A percentile compares a stretch with the other conserved stretches of the same genome.
Evolutionary conservation across 1,284 basidiomycete species (phyloP).

Genomic region (Melampsora americana): DNA sequence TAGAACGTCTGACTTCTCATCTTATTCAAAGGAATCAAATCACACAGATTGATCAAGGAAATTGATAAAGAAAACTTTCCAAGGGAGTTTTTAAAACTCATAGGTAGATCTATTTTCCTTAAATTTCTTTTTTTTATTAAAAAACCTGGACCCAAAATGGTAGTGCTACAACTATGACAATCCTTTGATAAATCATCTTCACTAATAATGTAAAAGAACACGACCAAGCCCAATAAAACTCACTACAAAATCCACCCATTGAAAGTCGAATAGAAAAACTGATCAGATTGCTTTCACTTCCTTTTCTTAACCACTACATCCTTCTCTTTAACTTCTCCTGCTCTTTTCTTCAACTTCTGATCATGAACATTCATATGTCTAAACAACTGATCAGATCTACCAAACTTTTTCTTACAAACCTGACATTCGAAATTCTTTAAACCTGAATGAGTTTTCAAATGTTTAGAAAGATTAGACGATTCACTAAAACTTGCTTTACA

Average conservation of each 20-base stretch:
- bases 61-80: too few relatives aligned
- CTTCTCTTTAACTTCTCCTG: not conserved
- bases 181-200: too few relatives aligned
- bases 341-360: slow-evolving; percentile 40
- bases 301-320: not conserved
- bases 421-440: slow-evolving; percentile 51
- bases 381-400: slow-evolving; percentile 51
- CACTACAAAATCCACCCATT: not conserved
- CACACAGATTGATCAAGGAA: too few relatives aligned
- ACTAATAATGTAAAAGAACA: not conserved
- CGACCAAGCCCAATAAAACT: not conserved
- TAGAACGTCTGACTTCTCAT: too few relatives aligned
- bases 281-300: not conserved
- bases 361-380: slow-evolving; percentile 52
- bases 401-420: slow-evolving; percentile 49
- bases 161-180: too few relatives aligned
- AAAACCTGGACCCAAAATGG: too few relatives aligned
- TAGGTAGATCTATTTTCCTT: too few relatives aligned
- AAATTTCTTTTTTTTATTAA: too few relatives aligned
- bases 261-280: not conserved
- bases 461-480: slow-evolving; percentile 54
- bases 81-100: too few relatives aligned
- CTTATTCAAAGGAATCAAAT: too few relatives aligned
- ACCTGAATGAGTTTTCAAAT: slow-evolving; percentile 52
- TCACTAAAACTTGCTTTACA: slow-evolving; percentile 53